phyloP scores from a whole-genome alignment of 129 eudicot species.

The Deinandra increscens region DNA sequence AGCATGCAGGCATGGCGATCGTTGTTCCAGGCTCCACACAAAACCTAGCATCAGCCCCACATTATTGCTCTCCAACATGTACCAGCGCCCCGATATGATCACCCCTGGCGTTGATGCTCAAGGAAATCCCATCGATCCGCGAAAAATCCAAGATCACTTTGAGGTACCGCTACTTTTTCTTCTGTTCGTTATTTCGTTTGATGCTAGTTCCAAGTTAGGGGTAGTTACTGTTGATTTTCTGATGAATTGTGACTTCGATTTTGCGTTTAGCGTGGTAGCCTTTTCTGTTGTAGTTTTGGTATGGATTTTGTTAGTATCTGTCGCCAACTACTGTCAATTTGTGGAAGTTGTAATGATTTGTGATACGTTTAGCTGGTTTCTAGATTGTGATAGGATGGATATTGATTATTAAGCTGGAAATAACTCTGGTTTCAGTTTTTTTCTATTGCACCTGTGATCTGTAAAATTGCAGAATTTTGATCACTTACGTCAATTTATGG shows the following conservation, averaged over 20 bases:
- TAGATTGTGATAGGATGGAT: neutral
- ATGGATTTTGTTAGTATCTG: neutral
- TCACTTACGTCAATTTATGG: no score
- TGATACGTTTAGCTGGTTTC: neutral
- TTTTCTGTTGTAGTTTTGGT: neutral
- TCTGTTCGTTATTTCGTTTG: neutral
- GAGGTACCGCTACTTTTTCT: slow-evolving; percentile 36
- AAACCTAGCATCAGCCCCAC: slow-evolving; percentile 70
- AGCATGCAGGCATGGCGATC: slow-evolving; percentile 81
- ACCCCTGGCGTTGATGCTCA: slow-evolving; percentile 77
- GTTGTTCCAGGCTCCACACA: slow-evolving; percentile 75
- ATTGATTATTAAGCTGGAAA: neutral
- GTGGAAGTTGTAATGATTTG: neutral
- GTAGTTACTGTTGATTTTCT: neutral
- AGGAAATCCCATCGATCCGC: slow-evolving; percentile 71
- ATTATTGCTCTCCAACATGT: slow-evolving; percentile 66
- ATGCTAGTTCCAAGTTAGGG: neutral
- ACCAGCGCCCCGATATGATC: slow-evolving; percentile 79
- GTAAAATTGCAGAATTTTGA: neutral
- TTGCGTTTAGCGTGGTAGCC: neutral
- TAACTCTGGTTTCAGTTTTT: neutral
- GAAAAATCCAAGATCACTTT: slow-evolving; percentile 65
- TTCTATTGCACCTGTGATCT: neutral
- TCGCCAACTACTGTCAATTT: neutral
- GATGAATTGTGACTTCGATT: neutral